Evolutionary conservation across 2,329 filamentous ascomycete genomes (phyloP), one percentile per base, ranked within the genome.

Genomic region (Acrocalymma vagum): DNA sequence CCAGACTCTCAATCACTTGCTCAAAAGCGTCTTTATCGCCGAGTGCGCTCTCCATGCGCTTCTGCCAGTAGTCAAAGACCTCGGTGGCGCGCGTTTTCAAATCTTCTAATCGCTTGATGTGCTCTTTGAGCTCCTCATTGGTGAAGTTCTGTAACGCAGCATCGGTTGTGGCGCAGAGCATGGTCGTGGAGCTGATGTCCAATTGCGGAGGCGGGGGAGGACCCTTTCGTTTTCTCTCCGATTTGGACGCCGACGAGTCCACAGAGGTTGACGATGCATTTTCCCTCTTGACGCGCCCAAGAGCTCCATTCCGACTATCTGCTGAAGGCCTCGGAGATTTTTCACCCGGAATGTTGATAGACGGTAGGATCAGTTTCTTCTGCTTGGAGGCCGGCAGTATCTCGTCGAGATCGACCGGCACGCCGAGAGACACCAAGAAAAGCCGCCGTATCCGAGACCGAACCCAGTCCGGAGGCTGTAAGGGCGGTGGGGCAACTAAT

Each of bases 391-490:
- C 92, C 0, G 94, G 94, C 6, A 99, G 82, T 39, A 99, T 97
- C 74, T 99, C 94, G 70, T 99, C 94, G 0, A 99, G 80, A 61
- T 99, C 94, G 29, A 99, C 90, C 2, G 94, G 94, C 0, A 99
- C 94, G 13, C 94, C 94, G 0, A 99, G 82, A 1, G 92, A 96
- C 38, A 99, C 92, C 27, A 99, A 84, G 68, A 99, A 99, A 17
- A 99, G 82, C 18, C 94, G 88, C 37, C 94, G 86, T 58, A 96
- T 99, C 35, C 92, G 89, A 36, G 91, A 96, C 51, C 94, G 90
- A 44, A 96, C 95, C 94, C 94, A 99, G 70, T 99, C 94, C 1
- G 94, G 93, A 5, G 94, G 94, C 61, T 96, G 91, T 24, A 99
- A 82, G 3, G 94, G 92, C 2, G 94, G 94, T 14, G 94, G 93